A percentile compares a stretch with the other conserved stretches of the same genome.
Evolutionary conservation across 371 early-diverging fungal genomes (phyloP).

Genomic region (Chytridiales sp.): DNA sequence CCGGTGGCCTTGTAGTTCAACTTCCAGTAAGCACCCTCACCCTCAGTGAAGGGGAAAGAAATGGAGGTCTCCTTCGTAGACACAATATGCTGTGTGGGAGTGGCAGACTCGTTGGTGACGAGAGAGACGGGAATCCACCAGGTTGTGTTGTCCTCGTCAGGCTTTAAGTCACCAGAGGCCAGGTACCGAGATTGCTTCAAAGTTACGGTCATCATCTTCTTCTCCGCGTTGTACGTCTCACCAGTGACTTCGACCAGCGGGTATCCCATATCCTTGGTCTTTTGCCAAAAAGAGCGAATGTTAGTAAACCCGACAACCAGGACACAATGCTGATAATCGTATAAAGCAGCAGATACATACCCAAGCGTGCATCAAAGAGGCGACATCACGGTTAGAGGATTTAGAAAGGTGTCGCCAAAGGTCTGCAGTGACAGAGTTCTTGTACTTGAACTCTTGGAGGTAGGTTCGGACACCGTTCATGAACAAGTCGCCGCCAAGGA

Average conservation of each 20-base stretch:
- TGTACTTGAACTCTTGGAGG: slow-evolving; percentile 73
- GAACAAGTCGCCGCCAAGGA: slow-evolving; percentile 72
- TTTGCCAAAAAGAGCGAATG: too few relatives aligned
- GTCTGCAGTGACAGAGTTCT: slow-evolving; percentile 82
- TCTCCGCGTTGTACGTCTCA: slow-evolving; percentile 47
- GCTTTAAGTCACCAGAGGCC: slow-evolving; percentile 69
- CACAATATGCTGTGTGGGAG: slow-evolving; percentile 38
- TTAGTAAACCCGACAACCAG: too few relatives aligned
- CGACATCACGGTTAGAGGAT: slow-evolving; percentile 70
- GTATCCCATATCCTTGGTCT: slow-evolving; percentile 81
- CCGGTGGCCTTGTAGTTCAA: slow-evolving; percentile 55
- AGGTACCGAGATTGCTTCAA: slow-evolving; percentile 75
- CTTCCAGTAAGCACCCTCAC: slow-evolving; percentile 43
- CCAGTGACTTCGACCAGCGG: slow-evolving; percentile 72
- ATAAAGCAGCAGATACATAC: too few relatives aligned
- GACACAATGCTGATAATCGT: too few relatives aligned
- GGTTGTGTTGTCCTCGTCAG: slow-evolving; percentile 57
- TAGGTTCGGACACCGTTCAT: slow-evolving; percentile 78
- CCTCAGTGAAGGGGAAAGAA: slow-evolving; percentile 46
- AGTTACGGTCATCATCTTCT: slow-evolving; percentile 37
- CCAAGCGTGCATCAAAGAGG: slow-evolving; percentile 84
- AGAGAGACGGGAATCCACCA: slow-evolving; percentile 85
- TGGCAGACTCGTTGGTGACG: slow-evolving; percentile 38
- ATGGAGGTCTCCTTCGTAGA: slow-evolving; percentile 35
- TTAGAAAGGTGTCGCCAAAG: slow-evolving; percentile 79